Evolutionary conservation across 164 flowering plant species (phyloP), one percentile per base, ranked within the genome.

Genomic region (Vitis amurensis): DNA sequence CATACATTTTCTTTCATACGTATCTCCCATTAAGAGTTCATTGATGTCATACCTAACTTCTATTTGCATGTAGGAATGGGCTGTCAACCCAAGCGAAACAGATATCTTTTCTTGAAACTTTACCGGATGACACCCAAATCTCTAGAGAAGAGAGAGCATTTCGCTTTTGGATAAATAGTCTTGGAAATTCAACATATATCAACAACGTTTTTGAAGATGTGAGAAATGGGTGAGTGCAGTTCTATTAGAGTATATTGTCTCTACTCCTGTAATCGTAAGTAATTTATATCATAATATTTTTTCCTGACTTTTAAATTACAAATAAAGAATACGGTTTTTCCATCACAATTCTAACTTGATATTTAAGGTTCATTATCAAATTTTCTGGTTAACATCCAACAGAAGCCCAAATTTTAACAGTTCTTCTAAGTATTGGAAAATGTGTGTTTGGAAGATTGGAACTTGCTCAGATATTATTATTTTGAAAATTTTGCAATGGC

Each of bases 91-190:
- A 86, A 78, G 80, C 89, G 51, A 88, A 88, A 70, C 86, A 88
- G 66, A 88, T 90, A 65, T 90, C 97, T 49, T 89, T 91, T 55
- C 80, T 86, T 61, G 93, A 87, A 68, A 86, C 75, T 55, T 69
- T 73, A 55, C 85, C 93, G 14, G 95, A 90, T 78, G 98, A 91
- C 61, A 58, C 85, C 48, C 93, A 85, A 74, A 71, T 85, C 48
- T 85, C 96, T 16, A 85, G 96, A 79, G 98, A 93, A 80, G 98
- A 93, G 79, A 84, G 70, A 55, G 83, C 88, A 55, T 93, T 91
- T 75, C 88, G 98, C 50, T 80, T 93, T 55, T 93, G 98, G 98
- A 87, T 93, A 60, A 93, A 93, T 65, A 93, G 96, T 76, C 83
- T 91, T 69, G 97, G 91, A 67, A 83, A 81, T 76, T 86, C 88